Evolutionary conservation across 345 rosid species (phyloP), one percentile per base, ranked within the genome.

Genomic region (Ricinus communis): DNA sequence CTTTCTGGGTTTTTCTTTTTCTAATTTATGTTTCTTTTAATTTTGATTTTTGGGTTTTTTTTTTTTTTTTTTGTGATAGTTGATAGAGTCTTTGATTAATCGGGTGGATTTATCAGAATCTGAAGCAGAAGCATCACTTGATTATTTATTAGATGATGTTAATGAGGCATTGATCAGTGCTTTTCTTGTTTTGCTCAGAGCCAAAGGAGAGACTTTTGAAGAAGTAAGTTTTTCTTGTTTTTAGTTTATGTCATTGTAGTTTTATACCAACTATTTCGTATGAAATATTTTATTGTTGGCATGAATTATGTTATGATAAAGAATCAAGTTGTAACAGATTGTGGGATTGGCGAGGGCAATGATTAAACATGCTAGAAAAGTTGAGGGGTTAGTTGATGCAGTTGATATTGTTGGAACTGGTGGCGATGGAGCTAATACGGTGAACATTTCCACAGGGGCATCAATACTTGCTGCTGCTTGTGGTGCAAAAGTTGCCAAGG

Each of bases 401-500:
- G 93, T 96, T 40, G 98, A 96, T 81, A 91, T 93, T 74, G 97
- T 91, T 40, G 98, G 98, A 69, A 96, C 94, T 0, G 98, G 97
- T 25, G 98, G 98, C 10, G 99, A 93, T 84, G 99, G 98, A 51
- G 96, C 95, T 10, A 83, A 93, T 81, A 96, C 99, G 0, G 96
- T 96, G 60, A 96, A 96, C 76, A 96, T 93, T 69, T 96, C 96
- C 27, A 96, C 97, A 0, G 98, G 98, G 14, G 92, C 99, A 62
- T 84, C 99, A 45, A 85, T 96, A 72, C 90, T 96, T 59, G 87
- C 98, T 70, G 98, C 96, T 46, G 96, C 99, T 63, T 93, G 96
- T 77, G 98, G 97, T 70, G 97, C 94, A 22, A 96, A 87, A 84
- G 97, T 91, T 80, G 99, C 96, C 36, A 91, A 96, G 98, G 98